Percentiles rank a stretch among this genome's conserved stretches.
Conservation (phyloP, 176 grass and related monocot genomes). For the Oryza officinalis region DNA sequence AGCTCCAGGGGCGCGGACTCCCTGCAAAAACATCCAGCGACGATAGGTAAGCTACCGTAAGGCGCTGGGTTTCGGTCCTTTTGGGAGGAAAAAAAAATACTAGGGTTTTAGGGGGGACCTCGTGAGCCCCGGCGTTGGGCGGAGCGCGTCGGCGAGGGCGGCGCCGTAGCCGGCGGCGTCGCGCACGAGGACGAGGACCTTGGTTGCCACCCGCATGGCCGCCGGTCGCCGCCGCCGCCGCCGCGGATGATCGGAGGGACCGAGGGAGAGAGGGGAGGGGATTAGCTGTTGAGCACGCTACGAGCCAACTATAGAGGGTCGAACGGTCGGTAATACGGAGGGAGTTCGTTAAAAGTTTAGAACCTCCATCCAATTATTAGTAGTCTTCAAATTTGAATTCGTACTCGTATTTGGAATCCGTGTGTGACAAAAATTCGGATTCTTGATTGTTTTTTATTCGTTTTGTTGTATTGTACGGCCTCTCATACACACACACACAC, state of each 20-base stretch:
- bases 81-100: background rate
- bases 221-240: constrained; percentile 9
- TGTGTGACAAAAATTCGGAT: background rate
- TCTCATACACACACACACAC: no score
- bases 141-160: constrained; percentile 55
- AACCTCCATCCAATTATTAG: no score
- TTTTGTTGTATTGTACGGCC: no score
- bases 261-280: background rate
- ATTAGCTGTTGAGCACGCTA: background rate
- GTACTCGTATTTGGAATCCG: background rate
- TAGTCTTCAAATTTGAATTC: background rate
- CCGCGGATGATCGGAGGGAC: constrained; percentile 11
- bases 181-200: constrained; percentile 57
- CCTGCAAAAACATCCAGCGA: constrained; percentile 46
- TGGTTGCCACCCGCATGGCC: constrained; percentile 60
- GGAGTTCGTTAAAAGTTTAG: no score
- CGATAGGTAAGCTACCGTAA: background rate
- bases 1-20: constrained; percentile 54
- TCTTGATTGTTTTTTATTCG: background rate
- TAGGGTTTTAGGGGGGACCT: constrained; percentile 57
- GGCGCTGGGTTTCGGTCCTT: background rate
- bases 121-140: constrained; percentile 39
- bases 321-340: no score
- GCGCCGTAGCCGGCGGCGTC: constrained; percentile 60
- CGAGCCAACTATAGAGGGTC: no score